Conservation (phyloP, 352 stramenopile species). For the Phytopythium ostracodes region DNA sequence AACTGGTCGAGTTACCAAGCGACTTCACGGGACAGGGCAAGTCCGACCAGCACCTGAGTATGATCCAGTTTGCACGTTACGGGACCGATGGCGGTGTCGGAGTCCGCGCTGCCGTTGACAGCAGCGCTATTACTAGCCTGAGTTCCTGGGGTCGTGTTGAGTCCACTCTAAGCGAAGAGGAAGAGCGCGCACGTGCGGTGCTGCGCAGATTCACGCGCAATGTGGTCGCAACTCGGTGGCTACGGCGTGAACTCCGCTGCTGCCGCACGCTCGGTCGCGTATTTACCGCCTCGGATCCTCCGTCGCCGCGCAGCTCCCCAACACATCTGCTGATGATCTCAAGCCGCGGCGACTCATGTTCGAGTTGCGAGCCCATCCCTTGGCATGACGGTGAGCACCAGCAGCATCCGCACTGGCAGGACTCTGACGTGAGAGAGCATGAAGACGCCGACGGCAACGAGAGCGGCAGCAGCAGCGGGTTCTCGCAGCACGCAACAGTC, state of each 20-base stretch:
- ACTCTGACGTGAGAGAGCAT: neutral
- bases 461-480: constrained; percentile 11
- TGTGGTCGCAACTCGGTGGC: constrained; percentile 9
- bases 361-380: too few relatives aligned
- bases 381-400: neutral
- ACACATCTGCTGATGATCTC: neutral
- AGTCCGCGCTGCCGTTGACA: neutral
- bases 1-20: too few relatives aligned
- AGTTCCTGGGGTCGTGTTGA: neutral
- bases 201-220: constrained; percentile 18
- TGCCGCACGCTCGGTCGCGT: constrained; percentile 10
- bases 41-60: neutral
- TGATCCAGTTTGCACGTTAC: neutral
- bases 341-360: neutral
- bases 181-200: constrained; percentile 1
- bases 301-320: neutral
- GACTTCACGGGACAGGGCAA: too few relatives aligned
- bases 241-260: constrained; percentile 11
- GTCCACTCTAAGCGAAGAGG: too few relatives aligned
- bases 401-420: neutral
- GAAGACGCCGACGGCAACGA: constrained; percentile 3
- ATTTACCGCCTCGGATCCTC: constrained; percentile 7
- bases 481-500: constrained; percentile 20
- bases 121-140: neutral
- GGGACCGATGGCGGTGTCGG: neutral